Percentiles rank a stretch among this genome's conserved stretches.
These are phyloP conservation scores for Trametes gibbosa DNA, from an alignment of 768 basidiomycete species.

Conservation along the genomic window DNA sequence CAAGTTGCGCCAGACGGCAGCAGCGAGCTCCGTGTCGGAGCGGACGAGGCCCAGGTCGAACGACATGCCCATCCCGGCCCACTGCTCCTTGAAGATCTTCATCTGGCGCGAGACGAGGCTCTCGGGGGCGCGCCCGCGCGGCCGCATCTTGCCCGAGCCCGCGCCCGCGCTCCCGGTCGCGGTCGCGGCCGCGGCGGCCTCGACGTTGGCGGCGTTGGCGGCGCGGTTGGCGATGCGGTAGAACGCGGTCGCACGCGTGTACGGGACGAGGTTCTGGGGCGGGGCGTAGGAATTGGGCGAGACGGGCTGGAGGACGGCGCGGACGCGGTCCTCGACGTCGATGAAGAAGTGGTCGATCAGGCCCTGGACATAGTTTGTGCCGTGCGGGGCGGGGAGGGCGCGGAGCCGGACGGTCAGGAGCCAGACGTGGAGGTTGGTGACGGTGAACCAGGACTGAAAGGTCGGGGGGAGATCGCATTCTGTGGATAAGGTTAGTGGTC, in stretches of 20 bases:
- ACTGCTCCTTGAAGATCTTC: constrained; percentile 91
- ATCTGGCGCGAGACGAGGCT: constrained; percentile 80
- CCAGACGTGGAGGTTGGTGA: constrained; percentile 92
- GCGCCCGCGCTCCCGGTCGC: background rate
- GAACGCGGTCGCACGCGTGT: constrained; percentile 29
- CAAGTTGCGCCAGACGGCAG: constrained; percentile 87
- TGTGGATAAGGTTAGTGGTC: constrained; percentile 29
- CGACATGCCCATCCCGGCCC: constrained; percentile 76
- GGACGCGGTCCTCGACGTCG: constrained; percentile 88
- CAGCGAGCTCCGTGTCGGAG: constrained; percentile 82
- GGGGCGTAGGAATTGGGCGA: constrained; percentile 17
- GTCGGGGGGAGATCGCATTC: constrained; percentile 86
- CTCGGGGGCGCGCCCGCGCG: constrained; percentile 60
- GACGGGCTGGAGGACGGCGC: constrained; percentile 50
- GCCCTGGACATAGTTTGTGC: constrained; percentile 69
- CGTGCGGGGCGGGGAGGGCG: constrained; percentile 67
- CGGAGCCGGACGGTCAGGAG: constrained; percentile 86
- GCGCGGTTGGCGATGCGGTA: constrained; percentile 23
- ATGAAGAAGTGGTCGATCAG: constrained; percentile 95
- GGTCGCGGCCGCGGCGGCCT: too few species aligned
- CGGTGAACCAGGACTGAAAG: constrained; percentile 95
- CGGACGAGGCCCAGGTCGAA: constrained; percentile 75
- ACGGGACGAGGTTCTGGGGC: constrained; percentile 24
- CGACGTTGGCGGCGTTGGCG: background rate
- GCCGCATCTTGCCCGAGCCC: background rate